These are phyloP conservation scores for Arxiozyma bovina DNA, from an alignment of 1,139 yeast species.

Conservation along the genomic window DNA sequence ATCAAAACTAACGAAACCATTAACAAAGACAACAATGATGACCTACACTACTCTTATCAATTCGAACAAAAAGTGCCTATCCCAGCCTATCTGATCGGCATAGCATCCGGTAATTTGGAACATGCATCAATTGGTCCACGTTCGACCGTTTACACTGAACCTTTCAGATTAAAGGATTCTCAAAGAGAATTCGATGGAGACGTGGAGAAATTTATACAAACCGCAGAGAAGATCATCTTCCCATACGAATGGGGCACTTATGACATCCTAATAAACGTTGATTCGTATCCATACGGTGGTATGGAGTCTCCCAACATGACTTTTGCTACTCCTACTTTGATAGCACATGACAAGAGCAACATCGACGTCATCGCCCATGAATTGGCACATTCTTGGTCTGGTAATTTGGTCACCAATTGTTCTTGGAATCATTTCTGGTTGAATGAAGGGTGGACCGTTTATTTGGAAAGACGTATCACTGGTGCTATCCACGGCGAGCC, in stretches of 20 bases:
- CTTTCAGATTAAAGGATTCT: constrained; percentile 55
- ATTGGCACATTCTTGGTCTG: constrained; percentile 88
- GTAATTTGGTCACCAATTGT: constrained; percentile 80
- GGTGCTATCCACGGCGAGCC: constrained; percentile 72
- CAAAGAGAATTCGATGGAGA: constrained; percentile 75
- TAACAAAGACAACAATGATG: constrained; percentile 8
- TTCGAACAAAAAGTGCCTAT: constrained; percentile 76
- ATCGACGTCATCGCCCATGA: constrained; percentile 89
- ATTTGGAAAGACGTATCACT: constrained; percentile 73
- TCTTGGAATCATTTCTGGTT: constrained; percentile 95
- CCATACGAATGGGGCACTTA: constrained; percentile 80
- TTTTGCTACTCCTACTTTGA: constrained; percentile 82
- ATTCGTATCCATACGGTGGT: constrained; percentile 88
- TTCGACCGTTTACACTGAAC: constrained; percentile 75
- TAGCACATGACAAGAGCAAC: constrained; percentile 78
- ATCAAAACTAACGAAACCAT: constrained; percentile 21
- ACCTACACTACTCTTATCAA: constrained; percentile 29
- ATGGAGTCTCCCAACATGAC: constrained; percentile 94
- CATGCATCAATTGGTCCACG: constrained; percentile 76
- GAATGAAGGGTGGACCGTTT: constrained; percentile 95
- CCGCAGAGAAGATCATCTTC: constrained; percentile 65
- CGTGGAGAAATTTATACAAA: constrained; percentile 65
- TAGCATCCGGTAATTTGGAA: constrained; percentile 75
- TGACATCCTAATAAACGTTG: constrained; percentile 73
- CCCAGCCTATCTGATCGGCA: constrained; percentile 74